phyloP scores from a whole-genome alignment of 371 early-diverging fungal species.

The Rhizopus stolonifer region DNA sequence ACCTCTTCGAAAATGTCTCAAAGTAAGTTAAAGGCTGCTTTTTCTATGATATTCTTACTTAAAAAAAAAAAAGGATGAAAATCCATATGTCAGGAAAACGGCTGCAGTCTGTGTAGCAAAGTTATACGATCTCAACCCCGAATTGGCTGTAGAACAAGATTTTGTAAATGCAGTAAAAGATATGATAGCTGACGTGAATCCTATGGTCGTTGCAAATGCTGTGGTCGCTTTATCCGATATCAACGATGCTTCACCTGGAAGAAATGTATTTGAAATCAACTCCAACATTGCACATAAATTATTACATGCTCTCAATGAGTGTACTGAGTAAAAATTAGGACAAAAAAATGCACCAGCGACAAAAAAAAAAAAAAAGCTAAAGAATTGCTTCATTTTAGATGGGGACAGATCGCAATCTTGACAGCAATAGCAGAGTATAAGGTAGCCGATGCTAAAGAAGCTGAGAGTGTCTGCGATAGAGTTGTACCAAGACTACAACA shows the following conservation, averaged over 20 bases:
- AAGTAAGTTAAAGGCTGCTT: slow-evolving; percentile 11
- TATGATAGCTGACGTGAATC: slow-evolving; percentile 89
- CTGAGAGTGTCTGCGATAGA: slow-evolving; percentile 86
- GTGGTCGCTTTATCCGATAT: slow-evolving; percentile 95
- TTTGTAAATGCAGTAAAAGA: slow-evolving; percentile 86
- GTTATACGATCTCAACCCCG: slow-evolving; percentile 79
- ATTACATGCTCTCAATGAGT: slow-evolving; percentile 93
- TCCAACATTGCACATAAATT: slow-evolving; percentile 82
- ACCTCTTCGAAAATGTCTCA: slow-evolving; percentile 84
- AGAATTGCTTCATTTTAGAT: slow-evolving; percentile 50
- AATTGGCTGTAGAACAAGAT: slow-evolving; percentile 75
- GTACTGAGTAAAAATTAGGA: slow-evolving; percentile 73
- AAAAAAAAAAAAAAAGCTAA: background rate
- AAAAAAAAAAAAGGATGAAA: slow-evolving; percentile 17
- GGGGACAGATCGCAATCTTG: slow-evolving; percentile 95
- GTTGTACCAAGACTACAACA: slow-evolving; percentile 90
- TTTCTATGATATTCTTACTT: background rate
- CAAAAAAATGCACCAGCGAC: background rate
- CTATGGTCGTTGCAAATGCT: slow-evolving; percentile 95
- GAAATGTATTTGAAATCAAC: slow-evolving; percentile 81
- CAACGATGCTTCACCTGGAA: slow-evolving; percentile 75
- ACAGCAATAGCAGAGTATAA: slow-evolving; percentile 79
- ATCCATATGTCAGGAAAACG: slow-evolving; percentile 29
- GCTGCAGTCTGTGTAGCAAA: slow-evolving; percentile 68
- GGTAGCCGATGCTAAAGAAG: slow-evolving; percentile 73